Evolutionary conservation across 2,329 filamentous ascomycete genomes (phyloP).

Genomic region (Coniella vitis): DNA sequence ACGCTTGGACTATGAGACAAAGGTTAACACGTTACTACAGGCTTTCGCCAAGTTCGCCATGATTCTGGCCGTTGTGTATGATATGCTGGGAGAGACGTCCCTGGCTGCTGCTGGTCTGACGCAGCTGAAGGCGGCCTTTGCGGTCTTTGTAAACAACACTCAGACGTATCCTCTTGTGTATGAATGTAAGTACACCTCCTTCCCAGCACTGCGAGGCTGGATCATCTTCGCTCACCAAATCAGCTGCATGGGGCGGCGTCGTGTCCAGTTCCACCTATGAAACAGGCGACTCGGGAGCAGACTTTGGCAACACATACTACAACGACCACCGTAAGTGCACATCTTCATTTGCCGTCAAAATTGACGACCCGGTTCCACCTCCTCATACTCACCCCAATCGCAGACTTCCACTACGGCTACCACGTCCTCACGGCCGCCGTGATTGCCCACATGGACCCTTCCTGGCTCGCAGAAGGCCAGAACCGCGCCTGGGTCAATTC

Average conservation of each 20-base stretch:
- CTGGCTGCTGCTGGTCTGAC: slow-evolving; percentile 52
- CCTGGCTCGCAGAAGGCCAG: slow-evolving; percentile 55
- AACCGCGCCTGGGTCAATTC: slow-evolving; percentile 79
- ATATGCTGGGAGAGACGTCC: slow-evolving; percentile 52
- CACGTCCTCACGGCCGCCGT: slow-evolving; percentile 82
- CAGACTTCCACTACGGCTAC: slow-evolving; percentile 72
- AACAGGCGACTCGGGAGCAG: slow-evolving; percentile 60
- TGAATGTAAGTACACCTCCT: slow-evolving; percentile 31
- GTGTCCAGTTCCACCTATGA: slow-evolving; percentile 69
- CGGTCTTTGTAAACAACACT: slow-evolving; percentile 57
- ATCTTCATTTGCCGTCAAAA: too few species aligned
- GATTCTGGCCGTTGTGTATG: slow-evolving; percentile 58
- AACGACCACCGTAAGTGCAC: slow-evolving; percentile 51
- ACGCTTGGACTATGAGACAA: not conserved
- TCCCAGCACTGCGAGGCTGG: too few species aligned
- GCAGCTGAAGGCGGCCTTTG: slow-evolving; percentile 60
- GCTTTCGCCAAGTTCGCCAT: slow-evolving; percentile 70
- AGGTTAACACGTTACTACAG: slow-evolving; percentile 27
- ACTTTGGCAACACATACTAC: slow-evolving; percentile 88
- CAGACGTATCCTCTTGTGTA: slow-evolving; percentile 62
- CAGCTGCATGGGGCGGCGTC: slow-evolving; percentile 65
- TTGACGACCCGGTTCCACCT: too few species aligned
- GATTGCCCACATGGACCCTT: slow-evolving; percentile 70
- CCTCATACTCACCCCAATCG: not conserved
- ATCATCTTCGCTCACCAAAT: not conserved